These are phyloP conservation scores for Coleophoma crateriformis DNA, from an alignment of 2,329 filamentous ascomycete genomes.

Conservation along the genomic window DNA sequence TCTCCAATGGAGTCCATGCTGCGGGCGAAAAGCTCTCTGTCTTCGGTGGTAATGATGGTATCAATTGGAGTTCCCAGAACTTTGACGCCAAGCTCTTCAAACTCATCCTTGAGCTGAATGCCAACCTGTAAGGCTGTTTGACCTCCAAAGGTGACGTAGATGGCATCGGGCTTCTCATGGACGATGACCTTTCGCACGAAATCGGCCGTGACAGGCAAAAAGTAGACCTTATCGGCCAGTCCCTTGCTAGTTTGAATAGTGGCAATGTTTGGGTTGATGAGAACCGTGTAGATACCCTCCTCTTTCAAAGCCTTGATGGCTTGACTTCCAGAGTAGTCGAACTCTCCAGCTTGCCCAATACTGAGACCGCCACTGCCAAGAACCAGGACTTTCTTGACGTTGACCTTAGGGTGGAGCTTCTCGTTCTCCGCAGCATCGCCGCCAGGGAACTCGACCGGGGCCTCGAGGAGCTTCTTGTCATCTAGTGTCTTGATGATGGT, in stretches of 20 bases:
- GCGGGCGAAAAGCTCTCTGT: constrained; percentile 92
- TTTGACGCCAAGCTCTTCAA: constrained; percentile 84
- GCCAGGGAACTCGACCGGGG: constrained; percentile 82
- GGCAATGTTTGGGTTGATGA: constrained; percentile 99
- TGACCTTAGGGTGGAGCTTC: constrained; percentile 68
- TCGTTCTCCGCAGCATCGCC: constrained; percentile 76
- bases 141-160: constrained; percentile 96
- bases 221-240: constrained; percentile 97
- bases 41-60: constrained; percentile 97
- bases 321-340: constrained; percentile 97
- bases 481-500: constrained; percentile 69
- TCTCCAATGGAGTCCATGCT: constrained; percentile 98
- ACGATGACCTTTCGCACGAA: constrained; percentile 97
- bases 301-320: constrained; percentile 98
- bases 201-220: constrained; percentile 92
- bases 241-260: constrained; percentile 99
- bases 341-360: constrained; percentile 97
- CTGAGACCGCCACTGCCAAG: constrained; percentile 91
- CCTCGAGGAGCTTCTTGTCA: constrained; percentile 59
- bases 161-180: constrained; percentile 90
- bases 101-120: constrained; percentile 96
- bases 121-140: constrained; percentile 96
- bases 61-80: constrained; percentile 95
- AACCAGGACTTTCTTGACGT: constrained; percentile 90
- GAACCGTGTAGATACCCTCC: constrained; percentile 94